Base-by-base conservation (phyloP, 225 moss, liverwort and hornwort genomes). In the Asterella californica region DNA sequence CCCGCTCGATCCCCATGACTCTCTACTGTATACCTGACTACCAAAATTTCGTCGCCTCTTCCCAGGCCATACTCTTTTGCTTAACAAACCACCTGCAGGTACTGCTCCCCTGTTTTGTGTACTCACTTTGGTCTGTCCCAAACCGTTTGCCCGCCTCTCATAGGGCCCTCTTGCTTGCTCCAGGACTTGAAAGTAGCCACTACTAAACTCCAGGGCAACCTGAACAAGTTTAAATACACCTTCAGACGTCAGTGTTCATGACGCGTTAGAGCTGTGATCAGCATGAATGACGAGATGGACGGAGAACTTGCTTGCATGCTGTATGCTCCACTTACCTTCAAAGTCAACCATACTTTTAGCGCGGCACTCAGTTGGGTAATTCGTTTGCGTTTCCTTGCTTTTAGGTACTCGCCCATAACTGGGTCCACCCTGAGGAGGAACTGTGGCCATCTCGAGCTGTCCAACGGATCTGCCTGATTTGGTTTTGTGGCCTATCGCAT, bases 401-500 rank as follows among this genome's bases (percentile, higher is more conserved):
- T 87, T 34, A 90, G 70, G 69, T 90, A 90, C 53, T 90, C 89
- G 54, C 79, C 85, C 89, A 90, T 87, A n/a, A 76, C 53, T 54
- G 85, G 68, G 47, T 90, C 89, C 65, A 87, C 87, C 36, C 85
- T 83, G 25, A 90, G 75, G 29, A 91, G 38, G 15, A 93, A 73
- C 69, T 95, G 93, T 25, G 99, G 92, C 99, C 99, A 99, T 53
- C 90, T 95, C 17, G 86, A 82, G 37, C 86, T 90, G 29, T 87
- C 85, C 79, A 59, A 80, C 27, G 83, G 69, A 21, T 86, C 81
- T 70, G 78, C 79, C 76, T 83, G 48, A 21, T 83, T 80, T 0
- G 90, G 83, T 80, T 84, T 90, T 81, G 91, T 84, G 10, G 88
- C 90, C 86, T 86, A 53, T 62, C 21, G 62, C 37, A 60, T 36